A percentile compares a stretch with the other conserved stretches of the same genome.
These are phyloP conservation scores for Diaporthe citri DNA, from an alignment of 2,329 filamentous ascomycete species.

Conservation along the genomic window DNA sequence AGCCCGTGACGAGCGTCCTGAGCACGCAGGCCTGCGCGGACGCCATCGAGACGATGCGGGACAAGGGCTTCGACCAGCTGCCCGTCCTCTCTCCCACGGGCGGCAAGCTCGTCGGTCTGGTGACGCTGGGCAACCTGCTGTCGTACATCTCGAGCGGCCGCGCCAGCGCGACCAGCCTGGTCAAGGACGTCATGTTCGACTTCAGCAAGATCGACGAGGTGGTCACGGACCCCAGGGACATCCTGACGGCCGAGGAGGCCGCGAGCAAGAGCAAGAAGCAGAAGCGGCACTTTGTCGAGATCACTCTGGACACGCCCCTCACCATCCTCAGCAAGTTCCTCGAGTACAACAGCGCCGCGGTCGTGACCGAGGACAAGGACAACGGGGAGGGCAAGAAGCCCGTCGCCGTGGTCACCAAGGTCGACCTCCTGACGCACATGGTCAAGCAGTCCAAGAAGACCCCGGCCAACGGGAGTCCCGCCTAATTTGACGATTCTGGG, in stretches of 20 bases:
- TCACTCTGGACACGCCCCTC: constrained; percentile 90
- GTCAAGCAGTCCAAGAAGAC: constrained; percentile 71
- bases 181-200: constrained; percentile 96
- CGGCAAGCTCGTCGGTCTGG: constrained; percentile 85
- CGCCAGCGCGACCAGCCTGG: constrained; percentile 78
- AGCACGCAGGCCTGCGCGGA: constrained; percentile 80
- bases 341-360: constrained; percentile 96
- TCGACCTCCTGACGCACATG: constrained; percentile 94
- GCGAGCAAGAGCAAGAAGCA: constrained; percentile 63
- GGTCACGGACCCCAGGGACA: constrained; percentile 85
- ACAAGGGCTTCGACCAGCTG: constrained; percentile 97
- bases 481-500: constrained; percentile 37
- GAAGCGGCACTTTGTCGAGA: constrained; percentile 87
- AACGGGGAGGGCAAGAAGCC: constrained; percentile 77
- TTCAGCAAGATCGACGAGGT: constrained; percentile 90
- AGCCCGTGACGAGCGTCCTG: constrained; percentile 90
- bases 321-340: constrained; percentile 90
- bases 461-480: constrained; percentile 27
- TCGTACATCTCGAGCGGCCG: constrained; percentile 89
- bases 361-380: constrained; percentile 83
- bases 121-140: constrained; percentile 94
- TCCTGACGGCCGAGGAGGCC: constrained; percentile 57
- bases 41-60: constrained; percentile 97
- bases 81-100: constrained; percentile 82
- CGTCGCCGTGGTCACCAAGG: constrained; percentile 93